phyloP scores from a whole-genome alignment of 1,284 basidiomycete species.

The Xerocomus amazonicus region DNA sequence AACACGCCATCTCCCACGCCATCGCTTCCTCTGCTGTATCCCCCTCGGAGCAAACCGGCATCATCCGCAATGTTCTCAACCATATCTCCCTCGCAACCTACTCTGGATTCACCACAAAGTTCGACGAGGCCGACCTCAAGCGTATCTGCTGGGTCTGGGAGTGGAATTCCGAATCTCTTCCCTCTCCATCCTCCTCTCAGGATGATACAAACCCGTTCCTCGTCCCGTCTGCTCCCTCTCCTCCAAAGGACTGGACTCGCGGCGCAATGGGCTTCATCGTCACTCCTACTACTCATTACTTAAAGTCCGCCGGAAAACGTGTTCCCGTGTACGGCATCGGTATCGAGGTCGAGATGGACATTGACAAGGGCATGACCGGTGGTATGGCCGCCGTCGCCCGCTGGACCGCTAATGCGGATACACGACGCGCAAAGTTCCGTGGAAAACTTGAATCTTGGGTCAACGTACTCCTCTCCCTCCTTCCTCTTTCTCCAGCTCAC shows the following conservation, averaged over 20 bases:
- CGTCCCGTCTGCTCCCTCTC: constrained; percentile 35
- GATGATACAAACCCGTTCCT: constrained; percentile 76
- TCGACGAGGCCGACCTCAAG: constrained; percentile 62
- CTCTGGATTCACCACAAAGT: constrained; percentile 57
- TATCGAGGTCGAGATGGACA: constrained; percentile 79
- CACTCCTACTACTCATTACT: constrained; percentile 66
- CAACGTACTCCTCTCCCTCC: constrained; percentile 41
- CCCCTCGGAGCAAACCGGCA: constrained; percentile 70
- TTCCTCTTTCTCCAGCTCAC: constrained; percentile 2
- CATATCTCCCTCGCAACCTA: constrained; percentile 69
- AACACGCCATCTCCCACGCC: constrained; percentile 77
- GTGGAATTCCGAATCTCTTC: constrained; percentile 59
- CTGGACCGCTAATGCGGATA: constrained; percentile 69
- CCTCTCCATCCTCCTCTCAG: constrained; percentile 19
- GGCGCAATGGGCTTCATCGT: constrained; percentile 74
- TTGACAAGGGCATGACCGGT: constrained; percentile 70
- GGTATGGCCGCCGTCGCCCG: constrained; percentile 83
- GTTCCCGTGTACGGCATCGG: constrained; percentile 78
- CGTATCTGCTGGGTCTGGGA: constrained; percentile 86
- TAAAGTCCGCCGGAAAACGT: constrained; percentile 59
- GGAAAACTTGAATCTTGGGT: constrained; percentile 62
- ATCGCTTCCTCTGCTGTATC: constrained; percentile 75
- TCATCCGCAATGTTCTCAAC: constrained; percentile 74
- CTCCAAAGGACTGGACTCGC: constrained; percentile 65
- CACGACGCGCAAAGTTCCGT: constrained; percentile 54